phyloP scores from a whole-genome alignment of 805 yeast genomes.

The Candida succiphila region DNA sequence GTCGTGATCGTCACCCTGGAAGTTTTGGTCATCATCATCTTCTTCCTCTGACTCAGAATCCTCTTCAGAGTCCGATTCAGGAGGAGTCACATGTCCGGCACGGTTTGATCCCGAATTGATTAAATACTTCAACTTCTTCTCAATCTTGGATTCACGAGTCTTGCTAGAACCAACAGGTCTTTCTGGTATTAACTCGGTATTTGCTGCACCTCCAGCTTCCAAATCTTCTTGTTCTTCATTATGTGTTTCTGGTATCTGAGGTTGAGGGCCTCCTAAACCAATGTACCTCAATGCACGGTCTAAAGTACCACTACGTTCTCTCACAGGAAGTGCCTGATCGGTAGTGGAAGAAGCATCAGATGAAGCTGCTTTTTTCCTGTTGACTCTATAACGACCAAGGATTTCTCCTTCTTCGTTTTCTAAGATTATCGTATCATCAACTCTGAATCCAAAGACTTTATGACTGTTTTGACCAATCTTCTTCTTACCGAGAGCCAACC shows the following conservation, averaged over 20 bases:
- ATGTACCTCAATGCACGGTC: constrained; percentile 14
- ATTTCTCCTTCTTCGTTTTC: constrained; percentile 93
- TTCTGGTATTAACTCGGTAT: constrained; percentile 14
- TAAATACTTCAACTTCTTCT: constrained; percentile 15
- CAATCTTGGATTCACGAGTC: constrained; percentile 10
- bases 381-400: constrained; percentile 70
- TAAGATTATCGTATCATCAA: constrained; percentile 68
- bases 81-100: constrained; percentile 4
- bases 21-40: constrained; percentile 3
- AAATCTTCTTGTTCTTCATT: constrained; percentile 4
- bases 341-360: constrained; percentile 1
- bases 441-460: constrained; percentile 60
- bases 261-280: constrained; percentile 12
- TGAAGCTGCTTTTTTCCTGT: constrained; percentile 24
- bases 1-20: constrained; percentile 10
- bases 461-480: constrained; percentile 5
- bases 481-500: constrained; percentile 6
- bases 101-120: constrained; percentile 14
- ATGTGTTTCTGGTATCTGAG: background rate
- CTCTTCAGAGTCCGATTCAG: constrained; percentile 7
- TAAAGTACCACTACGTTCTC: constrained; percentile 7
- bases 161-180: background rate
- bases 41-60: constrained; percentile 6
- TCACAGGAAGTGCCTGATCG: too few relatives aligned
- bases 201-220: constrained; percentile 11